These are phyloP conservation scores for Candida saitoana DNA, from an alignment of 805 yeast genomes.

Conservation along the genomic window DNA sequence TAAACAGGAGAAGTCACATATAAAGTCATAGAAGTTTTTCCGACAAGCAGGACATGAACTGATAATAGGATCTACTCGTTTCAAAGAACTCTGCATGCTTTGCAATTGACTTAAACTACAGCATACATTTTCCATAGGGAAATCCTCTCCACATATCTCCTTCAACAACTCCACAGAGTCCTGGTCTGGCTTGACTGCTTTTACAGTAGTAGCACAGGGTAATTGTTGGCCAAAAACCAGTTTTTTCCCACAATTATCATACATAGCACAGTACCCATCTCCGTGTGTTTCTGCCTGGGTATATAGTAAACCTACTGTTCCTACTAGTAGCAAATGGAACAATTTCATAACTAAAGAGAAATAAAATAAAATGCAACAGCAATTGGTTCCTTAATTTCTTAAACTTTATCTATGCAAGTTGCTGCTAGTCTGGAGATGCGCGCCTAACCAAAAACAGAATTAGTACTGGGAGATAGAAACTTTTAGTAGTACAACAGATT, in stretches of 20 bases:
- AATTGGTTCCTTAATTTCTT: background rate
- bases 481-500: background rate
- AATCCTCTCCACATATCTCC: slow-evolving; percentile 70
- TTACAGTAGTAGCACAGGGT: slow-evolving; percentile 66
- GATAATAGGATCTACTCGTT: slow-evolving; percentile 37
- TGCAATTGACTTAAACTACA: slow-evolving; percentile 64
- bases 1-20: slow-evolving; percentile 88
- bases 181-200: slow-evolving; percentile 45
- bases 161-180: slow-evolving; percentile 45
- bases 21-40: slow-evolving; percentile 76
- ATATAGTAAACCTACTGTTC: background rate
- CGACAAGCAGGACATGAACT: slow-evolving; percentile 82
- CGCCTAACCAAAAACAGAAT: no score
- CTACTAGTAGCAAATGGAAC: background rate
- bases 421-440: background rate
- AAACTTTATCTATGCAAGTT: background rate
- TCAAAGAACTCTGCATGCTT: slow-evolving; percentile 49
- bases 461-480: no score
- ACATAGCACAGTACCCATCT: slow-evolving; percentile 51
- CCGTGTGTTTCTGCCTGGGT: slow-evolving; percentile 19
- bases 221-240: slow-evolving; percentile 72
- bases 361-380: background rate
- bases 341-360: background rate
- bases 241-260: slow-evolving; percentile 72
- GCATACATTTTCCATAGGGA: slow-evolving; percentile 55